Conservation (phyloP, 768 basidiomycete species). For the Mycena polygramma region DNA sequence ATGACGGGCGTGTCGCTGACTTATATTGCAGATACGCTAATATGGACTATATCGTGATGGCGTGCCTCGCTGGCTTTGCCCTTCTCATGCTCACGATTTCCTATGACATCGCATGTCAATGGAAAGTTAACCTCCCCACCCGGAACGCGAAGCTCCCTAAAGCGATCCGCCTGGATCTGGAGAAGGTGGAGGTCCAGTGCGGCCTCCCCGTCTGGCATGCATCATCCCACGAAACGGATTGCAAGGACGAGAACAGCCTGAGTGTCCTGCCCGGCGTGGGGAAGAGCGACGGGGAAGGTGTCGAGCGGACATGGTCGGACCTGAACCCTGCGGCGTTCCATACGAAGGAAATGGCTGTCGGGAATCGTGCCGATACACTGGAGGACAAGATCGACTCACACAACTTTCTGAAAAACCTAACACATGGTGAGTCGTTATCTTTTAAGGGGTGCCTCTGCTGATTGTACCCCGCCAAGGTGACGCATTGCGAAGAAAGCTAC, state of each 20-base stretch:
- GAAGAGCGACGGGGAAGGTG: background rate
- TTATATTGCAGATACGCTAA: too few relatives aligned
- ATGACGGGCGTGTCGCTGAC: too few relatives aligned
- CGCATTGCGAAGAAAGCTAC: constrained; percentile 17
- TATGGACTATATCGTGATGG: too few relatives aligned
- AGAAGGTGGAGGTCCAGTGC: background rate
- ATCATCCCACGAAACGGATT: background rate
- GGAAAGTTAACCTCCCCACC: too few relatives aligned
- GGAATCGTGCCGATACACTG: background rate
- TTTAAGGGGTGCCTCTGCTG: background rate
- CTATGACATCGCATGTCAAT: too few relatives aligned
- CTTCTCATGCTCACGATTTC: too few relatives aligned
- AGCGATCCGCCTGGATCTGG: background rate
- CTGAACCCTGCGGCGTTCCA: background rate
- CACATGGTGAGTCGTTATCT: background rate
- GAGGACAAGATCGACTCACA: background rate
- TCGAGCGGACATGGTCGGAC: background rate
- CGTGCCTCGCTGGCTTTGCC: too few relatives aligned
- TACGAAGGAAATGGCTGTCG: background rate
- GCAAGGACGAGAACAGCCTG: background rate
- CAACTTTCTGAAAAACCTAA: background rate
- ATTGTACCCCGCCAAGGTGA: background rate
- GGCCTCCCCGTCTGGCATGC: background rate
- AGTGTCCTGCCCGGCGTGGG: background rate
- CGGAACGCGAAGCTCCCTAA: background rate